Percentiles rank a stretch among this genome's conserved stretches.
phyloP scores from a whole-genome alignment of 768 basidiomycete genomes.

The Pholiota molesta region DNA sequence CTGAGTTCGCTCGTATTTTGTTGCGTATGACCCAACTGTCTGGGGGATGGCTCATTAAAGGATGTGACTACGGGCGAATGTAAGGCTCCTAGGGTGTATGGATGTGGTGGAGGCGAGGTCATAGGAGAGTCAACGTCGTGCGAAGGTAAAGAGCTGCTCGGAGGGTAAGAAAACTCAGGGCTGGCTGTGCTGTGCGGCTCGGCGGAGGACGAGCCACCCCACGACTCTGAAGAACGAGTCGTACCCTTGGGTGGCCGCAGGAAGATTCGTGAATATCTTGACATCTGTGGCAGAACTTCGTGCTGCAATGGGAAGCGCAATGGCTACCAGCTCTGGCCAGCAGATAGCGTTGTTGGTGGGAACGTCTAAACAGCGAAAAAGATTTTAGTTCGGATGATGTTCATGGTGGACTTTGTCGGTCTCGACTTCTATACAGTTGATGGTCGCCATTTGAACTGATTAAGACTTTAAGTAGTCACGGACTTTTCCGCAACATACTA shows the following conservation, averaged over 20 bases:
- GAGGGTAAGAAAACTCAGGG: conserved; percentile 25
- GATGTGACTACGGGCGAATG: conserved; percentile 14
- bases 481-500: neutral
- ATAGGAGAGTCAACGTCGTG: conserved; percentile 17
- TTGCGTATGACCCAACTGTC: neutral
- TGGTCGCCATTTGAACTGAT: too few species aligned
- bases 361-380: neutral
- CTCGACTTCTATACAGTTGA: neutral
- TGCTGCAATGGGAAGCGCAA: neutral
- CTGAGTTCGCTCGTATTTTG: conserved; percentile 9
- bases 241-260: conserved; percentile 18
- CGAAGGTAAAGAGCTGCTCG: conserved; percentile 20
- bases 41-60: neutral
- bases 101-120: conserved; percentile 23
- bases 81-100: conserved; percentile 25
- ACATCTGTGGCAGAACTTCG: neutral
- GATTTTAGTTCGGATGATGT: neutral
- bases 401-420: neutral
- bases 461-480: too few species aligned
- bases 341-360: neutral
- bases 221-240: conserved; percentile 19
- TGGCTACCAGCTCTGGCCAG: neutral
- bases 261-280: conserved; percentile 25
- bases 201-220: conserved; percentile 17
- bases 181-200: conserved; percentile 20